Evolutionary conservation across 1,284 basidiomycete species (phyloP).

Genomic region (Sporisorium iseilematis-ciliati): DNA sequence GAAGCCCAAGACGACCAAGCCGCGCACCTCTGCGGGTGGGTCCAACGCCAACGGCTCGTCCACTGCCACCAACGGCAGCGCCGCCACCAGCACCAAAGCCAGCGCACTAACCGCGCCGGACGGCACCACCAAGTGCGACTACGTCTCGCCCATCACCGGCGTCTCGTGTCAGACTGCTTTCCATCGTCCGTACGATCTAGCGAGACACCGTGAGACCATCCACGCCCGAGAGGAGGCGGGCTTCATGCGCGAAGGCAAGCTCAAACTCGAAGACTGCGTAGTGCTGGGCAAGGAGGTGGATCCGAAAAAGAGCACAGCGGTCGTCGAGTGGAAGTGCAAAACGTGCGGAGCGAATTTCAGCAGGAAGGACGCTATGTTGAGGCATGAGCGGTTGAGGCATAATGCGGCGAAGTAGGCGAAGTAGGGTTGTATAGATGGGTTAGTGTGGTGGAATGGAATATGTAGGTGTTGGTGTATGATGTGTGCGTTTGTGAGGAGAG

Average conservation of each 20-base stretch:
- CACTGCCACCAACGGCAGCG: neutral
- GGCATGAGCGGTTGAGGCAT: slow-evolving; percentile 61
- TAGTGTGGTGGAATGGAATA: neutral
- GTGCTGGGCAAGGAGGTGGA: slow-evolving; percentile 69
- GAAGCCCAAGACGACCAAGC: slow-evolving; percentile 16
- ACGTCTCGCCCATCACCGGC: slow-evolving; percentile 61
- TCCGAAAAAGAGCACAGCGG: slow-evolving; percentile 62
- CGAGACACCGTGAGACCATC: slow-evolving; percentile 67
- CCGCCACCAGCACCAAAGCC: slow-evolving; percentile 8
- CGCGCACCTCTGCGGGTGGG: neutral
- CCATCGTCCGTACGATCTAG: slow-evolving; percentile 68
- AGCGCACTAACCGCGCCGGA: slow-evolving; percentile 16
- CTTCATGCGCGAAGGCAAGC: slow-evolving; percentile 57
- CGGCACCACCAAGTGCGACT: slow-evolving; percentile 65
- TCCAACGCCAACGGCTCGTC: neutral
- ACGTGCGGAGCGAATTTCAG: slow-evolving; percentile 55
- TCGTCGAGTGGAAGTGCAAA: slow-evolving; percentile 68
- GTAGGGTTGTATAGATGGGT: neutral
- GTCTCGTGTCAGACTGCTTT: slow-evolving; percentile 64
- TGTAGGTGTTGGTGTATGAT: neutral
- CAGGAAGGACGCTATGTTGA: slow-evolving; percentile 65
- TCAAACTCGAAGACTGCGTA: slow-evolving; percentile 62
- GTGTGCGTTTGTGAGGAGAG: neutral
- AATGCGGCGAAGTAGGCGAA: slow-evolving; percentile 41
- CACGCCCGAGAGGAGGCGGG: slow-evolving; percentile 66